Evolutionary conservation across 1,139 yeast species (phyloP).

Genomic region (Scheffersomyces illinoinensis): DNA sequence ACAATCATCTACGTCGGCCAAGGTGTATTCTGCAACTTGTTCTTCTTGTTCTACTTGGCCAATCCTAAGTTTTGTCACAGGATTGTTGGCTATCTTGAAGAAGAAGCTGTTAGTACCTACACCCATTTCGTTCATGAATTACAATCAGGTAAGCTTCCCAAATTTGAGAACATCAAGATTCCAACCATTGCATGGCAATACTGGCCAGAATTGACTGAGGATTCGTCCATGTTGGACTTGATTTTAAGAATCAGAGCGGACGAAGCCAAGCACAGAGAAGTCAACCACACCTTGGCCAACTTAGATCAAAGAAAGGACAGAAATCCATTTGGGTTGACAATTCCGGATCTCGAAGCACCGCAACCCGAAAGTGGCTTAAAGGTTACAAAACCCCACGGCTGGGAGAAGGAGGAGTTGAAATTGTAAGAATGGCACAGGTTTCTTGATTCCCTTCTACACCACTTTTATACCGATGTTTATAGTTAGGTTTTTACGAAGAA

Average conservation of each 20-base stretch:
- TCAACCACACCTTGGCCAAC: conserved; percentile 74
- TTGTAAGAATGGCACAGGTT: conserved; percentile 4
- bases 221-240: conserved; percentile 61
- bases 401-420: conserved; percentile 58
- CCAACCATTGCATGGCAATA: conserved; percentile 65
- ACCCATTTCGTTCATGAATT: conserved; percentile 60
- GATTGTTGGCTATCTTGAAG: conserved; percentile 78
- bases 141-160: conserved; percentile 53
- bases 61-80: conserved; percentile 71
- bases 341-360: conserved; percentile 37
- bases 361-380: conserved; percentile 60
- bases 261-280: conserved; percentile 77
- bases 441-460: not conserved
- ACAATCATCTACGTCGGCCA: conserved; percentile 63
- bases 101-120: conserved; percentile 75
- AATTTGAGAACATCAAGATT: conserved; percentile 42
- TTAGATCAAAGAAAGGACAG: conserved; percentile 55
- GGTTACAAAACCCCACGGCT: conserved; percentile 52
- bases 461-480: not conserved
- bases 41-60: conserved; percentile 60
- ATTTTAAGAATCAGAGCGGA: conserved; percentile 59
- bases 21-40: conserved; percentile 68
- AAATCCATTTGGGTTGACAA: conserved; percentile 64
- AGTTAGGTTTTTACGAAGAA: not conserved
- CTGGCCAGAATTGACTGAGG: conserved; percentile 54